phyloP scores from a whole-genome alignment of 1,139 yeast species.

The Nadsonia commutata region DNA sequence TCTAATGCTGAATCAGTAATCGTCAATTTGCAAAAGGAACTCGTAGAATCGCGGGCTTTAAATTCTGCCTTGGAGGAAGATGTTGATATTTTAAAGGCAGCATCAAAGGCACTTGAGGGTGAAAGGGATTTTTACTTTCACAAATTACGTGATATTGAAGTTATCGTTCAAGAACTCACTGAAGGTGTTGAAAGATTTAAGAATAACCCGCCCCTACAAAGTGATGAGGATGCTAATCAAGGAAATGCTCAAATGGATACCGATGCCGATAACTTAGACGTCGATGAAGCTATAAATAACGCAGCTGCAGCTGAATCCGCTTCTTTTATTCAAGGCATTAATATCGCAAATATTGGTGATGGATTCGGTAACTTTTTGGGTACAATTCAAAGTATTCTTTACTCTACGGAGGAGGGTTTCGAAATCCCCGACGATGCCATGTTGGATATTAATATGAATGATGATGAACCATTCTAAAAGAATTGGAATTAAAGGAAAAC shows the following conservation, averaged over 20 bases:
- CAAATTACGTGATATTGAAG: constrained; percentile 78
- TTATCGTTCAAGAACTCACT: constrained; percentile 52
- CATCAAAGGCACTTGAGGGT: constrained; percentile 24
- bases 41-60: background rate
- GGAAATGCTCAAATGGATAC: constrained; percentile 10
- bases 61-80: constrained; percentile 28
- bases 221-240: constrained; percentile 5
- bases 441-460: constrained; percentile 12
- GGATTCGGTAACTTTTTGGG: constrained; percentile 12
- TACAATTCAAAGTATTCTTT: constrained; percentile 60
- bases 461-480: background rate
- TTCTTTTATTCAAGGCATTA: background rate
- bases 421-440: constrained; percentile 25
- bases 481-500: background rate
- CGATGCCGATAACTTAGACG: constrained; percentile 9
- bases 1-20: constrained; percentile 8
- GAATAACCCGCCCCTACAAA: constrained; percentile 12
- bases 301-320: constrained; percentile 11
- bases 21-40: constrained; percentile 9
- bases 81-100: constrained; percentile 37
- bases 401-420: constrained; percentile 67
- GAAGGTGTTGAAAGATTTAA: constrained; percentile 31
- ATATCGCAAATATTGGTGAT: constrained; percentile 13
- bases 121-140: constrained; percentile 87
- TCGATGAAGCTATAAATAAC: constrained; percentile 10